A percentile compares a stretch with the other conserved stretches of the same genome.
Evolutionary conservation across 164 flowering plant genomes (phyloP).

Genomic region (Aristolochia contorta): DNA sequence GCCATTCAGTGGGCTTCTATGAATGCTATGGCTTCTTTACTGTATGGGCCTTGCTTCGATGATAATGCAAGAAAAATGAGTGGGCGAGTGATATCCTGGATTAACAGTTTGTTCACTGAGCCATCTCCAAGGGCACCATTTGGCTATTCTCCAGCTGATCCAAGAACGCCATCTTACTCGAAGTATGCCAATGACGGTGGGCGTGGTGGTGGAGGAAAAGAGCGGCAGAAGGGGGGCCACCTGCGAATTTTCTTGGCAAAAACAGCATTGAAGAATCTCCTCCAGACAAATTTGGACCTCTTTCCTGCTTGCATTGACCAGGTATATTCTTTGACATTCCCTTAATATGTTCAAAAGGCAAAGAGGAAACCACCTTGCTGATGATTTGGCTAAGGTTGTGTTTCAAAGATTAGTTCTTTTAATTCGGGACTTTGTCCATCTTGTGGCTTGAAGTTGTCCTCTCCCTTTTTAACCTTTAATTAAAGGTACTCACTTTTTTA

Average conservation of each 20-base stretch:
- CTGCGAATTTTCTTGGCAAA: conserved; percentile 80
- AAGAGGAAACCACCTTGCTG: too few relatives aligned
- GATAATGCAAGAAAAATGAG: conserved; percentile 98
- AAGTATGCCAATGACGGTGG: conserved; percentile 68
- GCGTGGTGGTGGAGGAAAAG: conserved; percentile 67
- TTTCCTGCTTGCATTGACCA: conserved; percentile 99
- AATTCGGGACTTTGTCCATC: too few relatives aligned
- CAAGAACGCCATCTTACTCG: conserved; percentile 94
- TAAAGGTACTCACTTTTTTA: too few relatives aligned
- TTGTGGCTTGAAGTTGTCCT: too few relatives aligned
- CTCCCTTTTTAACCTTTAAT: too few relatives aligned
- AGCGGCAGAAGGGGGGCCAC: conserved; percentile 75
- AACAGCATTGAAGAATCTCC: conserved; percentile 87
- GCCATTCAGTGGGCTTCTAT: conserved; percentile 97
- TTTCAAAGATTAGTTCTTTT: too few relatives aligned
- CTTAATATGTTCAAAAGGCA: not conserved
- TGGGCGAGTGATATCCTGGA: conserved; percentile 92
- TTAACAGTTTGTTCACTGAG: conserved; percentile 84
- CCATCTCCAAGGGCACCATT: conserved; percentile 84
- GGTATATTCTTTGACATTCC: conserved; percentile 27
- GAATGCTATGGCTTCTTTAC: conserved; percentile 94
- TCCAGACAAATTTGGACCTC: conserved; percentile 88
- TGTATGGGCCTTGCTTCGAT: conserved; percentile 98
- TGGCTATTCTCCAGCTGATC: conserved; percentile 98
- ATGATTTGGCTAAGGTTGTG: too few relatives aligned